Conservation (phyloP, 73 alveolate genomes). For the Blepharisma stoltei region DNA sequence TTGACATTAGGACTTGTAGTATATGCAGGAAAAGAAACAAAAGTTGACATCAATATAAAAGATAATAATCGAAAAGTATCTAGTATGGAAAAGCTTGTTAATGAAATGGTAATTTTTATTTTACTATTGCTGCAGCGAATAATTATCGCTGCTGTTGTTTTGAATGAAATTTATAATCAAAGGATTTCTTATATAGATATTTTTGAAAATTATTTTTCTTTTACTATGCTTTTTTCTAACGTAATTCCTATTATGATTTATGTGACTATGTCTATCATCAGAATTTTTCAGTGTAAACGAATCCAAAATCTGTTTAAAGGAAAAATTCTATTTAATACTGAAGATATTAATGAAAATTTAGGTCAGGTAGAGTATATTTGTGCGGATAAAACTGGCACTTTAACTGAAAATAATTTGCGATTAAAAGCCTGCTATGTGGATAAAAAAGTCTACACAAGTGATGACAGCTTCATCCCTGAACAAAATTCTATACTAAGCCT, state of each 20-base stretch:
- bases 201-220: conserved; percentile 54
- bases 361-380: conserved; percentile 86
- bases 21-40: conserved; percentile 15
- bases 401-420: conserved; percentile 80
- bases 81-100: conserved; percentile 48
- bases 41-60: neutral
- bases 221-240: conserved; percentile 66
- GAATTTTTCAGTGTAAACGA: conserved; percentile 53
- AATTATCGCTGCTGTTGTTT: conserved; percentile 32
- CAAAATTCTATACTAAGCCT: no score
- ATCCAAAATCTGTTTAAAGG: conserved; percentile 47
- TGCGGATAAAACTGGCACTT: conserved; percentile 98
- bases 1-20: conserved; percentile 23
- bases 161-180: neutral
- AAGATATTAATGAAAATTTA: conserved; percentile 88
- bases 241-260: conserved; percentile 80
- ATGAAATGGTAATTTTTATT: conserved; percentile 43
- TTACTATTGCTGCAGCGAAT: conserved; percentile 49
- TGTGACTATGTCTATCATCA: conserved; percentile 74
- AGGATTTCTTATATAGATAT: conserved; percentile 38
- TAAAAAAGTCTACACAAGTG: neutral
- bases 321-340: conserved; percentile 51
- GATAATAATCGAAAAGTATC: conserved; percentile 32
- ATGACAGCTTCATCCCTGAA: neutral
- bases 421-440: conserved; percentile 50